Evolutionary conservation across 169 alveolate genomes (phyloP).

Genomic region (Sarcocystis neurona): DNA sequence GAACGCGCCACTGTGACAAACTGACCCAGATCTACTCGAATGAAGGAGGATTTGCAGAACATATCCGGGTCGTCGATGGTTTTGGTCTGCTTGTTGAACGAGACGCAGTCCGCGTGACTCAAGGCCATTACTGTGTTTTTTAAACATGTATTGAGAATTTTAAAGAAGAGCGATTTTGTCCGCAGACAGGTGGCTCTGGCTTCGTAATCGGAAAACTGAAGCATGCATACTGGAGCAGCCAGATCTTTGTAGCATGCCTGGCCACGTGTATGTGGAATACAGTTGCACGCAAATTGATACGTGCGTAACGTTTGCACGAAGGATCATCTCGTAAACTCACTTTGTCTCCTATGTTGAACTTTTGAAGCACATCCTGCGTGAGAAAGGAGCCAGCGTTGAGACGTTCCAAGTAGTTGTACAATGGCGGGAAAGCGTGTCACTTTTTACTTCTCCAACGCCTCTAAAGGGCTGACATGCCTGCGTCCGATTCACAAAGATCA

Average conservation of each 20-base stretch:
- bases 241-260: constrained; percentile 48
- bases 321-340: too few species aligned
- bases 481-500: too few species aligned
- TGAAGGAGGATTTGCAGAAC: constrained; percentile 44
- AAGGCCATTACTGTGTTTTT: constrained; percentile 35
- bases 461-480: too few species aligned
- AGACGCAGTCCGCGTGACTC: constrained; percentile 38
- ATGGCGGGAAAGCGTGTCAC: too few species aligned
- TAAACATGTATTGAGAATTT: constrained; percentile 27
- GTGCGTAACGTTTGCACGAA: too few species aligned
- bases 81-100: constrained; percentile 6
- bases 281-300: too few species aligned
- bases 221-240: constrained; percentile 45
- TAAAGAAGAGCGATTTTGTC: constrained; percentile 28
- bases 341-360: neutral
- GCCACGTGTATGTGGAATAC: too few species aligned
- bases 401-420: too few species aligned
- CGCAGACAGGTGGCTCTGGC: constrained; percentile 7
- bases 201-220: constrained; percentile 50
- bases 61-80: constrained; percentile 52
- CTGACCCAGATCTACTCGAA: constrained; percentile 41
- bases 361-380: neutral
- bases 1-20: neutral
- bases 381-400: too few species aligned
- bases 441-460: too few species aligned